phyloP scores from a whole-genome alignment of 73 alveolate genomes.

The Tetrahymena elliotti region DNA sequence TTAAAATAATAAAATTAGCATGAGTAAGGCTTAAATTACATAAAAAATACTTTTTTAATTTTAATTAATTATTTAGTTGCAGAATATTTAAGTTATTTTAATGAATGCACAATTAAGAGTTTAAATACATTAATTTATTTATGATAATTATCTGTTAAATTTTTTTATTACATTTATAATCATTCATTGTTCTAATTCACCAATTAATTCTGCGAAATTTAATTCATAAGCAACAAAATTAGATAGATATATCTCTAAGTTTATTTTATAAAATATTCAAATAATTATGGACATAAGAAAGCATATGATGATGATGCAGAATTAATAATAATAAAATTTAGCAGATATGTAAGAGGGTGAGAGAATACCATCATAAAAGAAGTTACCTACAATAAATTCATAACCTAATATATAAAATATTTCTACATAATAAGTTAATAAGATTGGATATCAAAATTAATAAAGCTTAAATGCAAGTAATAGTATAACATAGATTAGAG shows the following conservation, averaged over 20 bases:
- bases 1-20: no score
- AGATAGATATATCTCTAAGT: not conserved
- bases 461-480: not conserved
- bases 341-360: not conserved
- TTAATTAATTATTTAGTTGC: no score
- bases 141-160: not conserved
- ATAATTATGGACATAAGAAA: not conserved
- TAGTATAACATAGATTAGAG: not conserved
- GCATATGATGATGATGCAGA: not conserved
- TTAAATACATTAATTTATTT: not conserved
- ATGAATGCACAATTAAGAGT: no score
- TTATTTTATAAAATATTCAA: not conserved
- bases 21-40: no score
- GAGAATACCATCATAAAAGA: not conserved
- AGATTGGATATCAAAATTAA: not conserved
- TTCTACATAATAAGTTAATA: not conserved
- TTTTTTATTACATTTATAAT: not conserved
- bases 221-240: not conserved
- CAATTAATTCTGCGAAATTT: not conserved
- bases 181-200: not conserved
- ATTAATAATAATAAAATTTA: not conserved
- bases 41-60: no score
- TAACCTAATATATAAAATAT: not conserved
- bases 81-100: no score
- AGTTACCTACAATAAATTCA: not conserved